Percentiles rank a stretch among this genome's conserved stretches.
These are phyloP conservation scores for Calonectria hawksworthii DNA, from an alignment of 2,329 filamentous ascomycete species.

Conservation along the genomic window DNA sequence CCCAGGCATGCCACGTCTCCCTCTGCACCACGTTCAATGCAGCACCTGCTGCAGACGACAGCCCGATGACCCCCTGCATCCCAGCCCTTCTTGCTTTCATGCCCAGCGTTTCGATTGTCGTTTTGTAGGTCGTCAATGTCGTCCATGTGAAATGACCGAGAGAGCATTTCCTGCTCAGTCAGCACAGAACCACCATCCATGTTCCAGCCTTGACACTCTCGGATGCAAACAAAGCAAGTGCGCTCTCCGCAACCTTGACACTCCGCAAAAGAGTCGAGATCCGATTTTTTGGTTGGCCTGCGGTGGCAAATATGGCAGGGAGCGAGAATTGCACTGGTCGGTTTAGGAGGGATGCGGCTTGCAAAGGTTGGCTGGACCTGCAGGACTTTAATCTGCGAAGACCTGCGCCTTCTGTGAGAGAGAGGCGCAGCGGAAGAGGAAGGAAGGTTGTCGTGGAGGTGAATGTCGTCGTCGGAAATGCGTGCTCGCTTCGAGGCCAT, in stretches of 20 bases:
- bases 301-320: conserved; percentile 79
- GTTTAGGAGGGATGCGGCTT: conserved; percentile 17
- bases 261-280: conserved; percentile 76
- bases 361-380: conserved; percentile 37
- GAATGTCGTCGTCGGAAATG: conserved; percentile 42
- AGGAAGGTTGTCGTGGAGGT: conserved; percentile 30
- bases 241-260: conserved; percentile 73
- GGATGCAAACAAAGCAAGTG: conserved; percentile 78
- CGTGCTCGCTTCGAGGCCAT: conserved; percentile 49
- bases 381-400: conserved; percentile 43
- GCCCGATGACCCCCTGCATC: conserved; percentile 60
- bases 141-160: conserved; percentile 64
- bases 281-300: conserved; percentile 73
- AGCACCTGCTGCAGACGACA: conserved; percentile 77
- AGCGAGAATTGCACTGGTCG: conserved; percentile 52
- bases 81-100: conserved; percentile 51
- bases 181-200: conserved; percentile 39
- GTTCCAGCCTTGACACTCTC: conserved; percentile 70
- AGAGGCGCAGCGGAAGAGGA: conserved; percentile 13
- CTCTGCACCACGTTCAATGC: conserved; percentile 73
- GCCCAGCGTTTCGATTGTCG: conserved; percentile 24
- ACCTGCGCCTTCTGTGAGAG: conserved; percentile 43
- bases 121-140: conserved; percentile 57
- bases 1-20: conserved; percentile 77
- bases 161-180: conserved; percentile 54